A percentile compares a stretch with the other conserved stretches of the same genome.
Conservation (phyloP, 2,329 filamentous ascomycete genomes). For the Periglandula ipomoeae region DNA sequence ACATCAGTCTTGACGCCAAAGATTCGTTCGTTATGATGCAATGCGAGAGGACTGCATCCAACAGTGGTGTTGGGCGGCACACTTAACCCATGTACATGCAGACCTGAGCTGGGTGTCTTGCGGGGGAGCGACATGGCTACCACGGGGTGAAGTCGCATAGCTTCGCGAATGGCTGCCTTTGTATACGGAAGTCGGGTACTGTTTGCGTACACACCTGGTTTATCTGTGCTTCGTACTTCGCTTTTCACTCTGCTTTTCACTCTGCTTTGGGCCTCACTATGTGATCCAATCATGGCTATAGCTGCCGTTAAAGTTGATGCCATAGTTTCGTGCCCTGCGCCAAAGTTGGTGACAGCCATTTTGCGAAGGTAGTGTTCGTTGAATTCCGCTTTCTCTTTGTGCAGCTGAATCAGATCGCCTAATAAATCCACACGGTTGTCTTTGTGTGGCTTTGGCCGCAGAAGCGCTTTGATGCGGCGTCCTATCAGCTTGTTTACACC, state of each 20-base stretch:
- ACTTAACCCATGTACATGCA: conserved; percentile 28
- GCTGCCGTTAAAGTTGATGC: conserved; percentile 41
- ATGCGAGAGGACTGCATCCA: conserved; percentile 38
- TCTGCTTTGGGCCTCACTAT: conserved; percentile 21
- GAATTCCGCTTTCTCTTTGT: conserved; percentile 36
- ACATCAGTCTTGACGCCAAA: conserved; percentile 36
- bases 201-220: conserved; percentile 9
- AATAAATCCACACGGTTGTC: conserved; percentile 32
- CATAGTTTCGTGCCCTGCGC: conserved; percentile 46
- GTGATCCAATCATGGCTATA: conserved; percentile 36
- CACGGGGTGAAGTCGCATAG: conserved; percentile 41
- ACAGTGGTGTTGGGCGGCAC: conserved; percentile 39
- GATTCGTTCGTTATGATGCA: conserved; percentile 41
- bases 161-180: conserved; percentile 38
- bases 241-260: conserved; percentile 25
- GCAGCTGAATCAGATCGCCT: conserved; percentile 36
- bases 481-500: conserved; percentile 25
- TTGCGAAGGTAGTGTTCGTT: conserved; percentile 38
- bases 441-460: conserved; percentile 18
- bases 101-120: conserved; percentile 27
- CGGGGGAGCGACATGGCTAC: conserved; percentile 43
- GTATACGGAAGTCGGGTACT: conserved; percentile 12
- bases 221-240: conserved; percentile 18
- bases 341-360: conserved; percentile 46
- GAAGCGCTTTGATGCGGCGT: conserved; percentile 23